Evolutionary conservation across 371 early-diverging fungal species (phyloP), one percentile per base, ranked within the genome.

Genomic region (Caulochytrium protostelioides): DNA sequence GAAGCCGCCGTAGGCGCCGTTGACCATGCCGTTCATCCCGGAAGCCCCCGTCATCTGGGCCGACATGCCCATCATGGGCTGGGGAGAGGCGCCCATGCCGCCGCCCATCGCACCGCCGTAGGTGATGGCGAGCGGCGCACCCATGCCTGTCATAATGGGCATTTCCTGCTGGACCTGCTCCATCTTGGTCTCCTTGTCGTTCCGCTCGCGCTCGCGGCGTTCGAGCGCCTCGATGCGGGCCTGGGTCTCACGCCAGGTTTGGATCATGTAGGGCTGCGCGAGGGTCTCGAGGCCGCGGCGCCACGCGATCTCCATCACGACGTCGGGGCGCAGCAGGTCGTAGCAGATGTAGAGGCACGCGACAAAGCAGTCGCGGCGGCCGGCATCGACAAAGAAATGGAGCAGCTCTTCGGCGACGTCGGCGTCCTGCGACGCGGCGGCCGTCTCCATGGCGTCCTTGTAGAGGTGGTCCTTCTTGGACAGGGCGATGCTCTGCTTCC

Each of bases 381-480:
- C 80, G 18, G 67, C 66, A 44, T 81, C 83, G 24, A 90, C 78
- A 63, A 95, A 95, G 72, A 76, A 92, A 39, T 73, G 76, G 41
- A 92, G 51, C 33, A 95, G 50, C 42, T 89, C 89, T 49, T 92
- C 85, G 32, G 84, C 87, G 10, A 84, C 68, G 29, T 84, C 82
- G 6, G 70, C 57, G 37, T 75, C 81, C 29, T 65, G 67, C 4
- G 86, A 84, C 43, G 75, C 79, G 4, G 80, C 77, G 10, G 90
- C 97, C 1, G 94, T 87, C 32, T 87, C 85, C 79, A 94, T 90
- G 2, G 91, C 89, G 50, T 95, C 97, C 65, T 82, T 84, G 70
- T 75, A 92, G 24, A 91, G 67, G 35, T 77, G 66, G 51, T 95
- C 92, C 58, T 85, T 76, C 66, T 91, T 90, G 19, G 87, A 90